Evolutionary conservation across 139 green algal species (phyloP).

Genomic region (Coccomyxa sp.): DNA sequence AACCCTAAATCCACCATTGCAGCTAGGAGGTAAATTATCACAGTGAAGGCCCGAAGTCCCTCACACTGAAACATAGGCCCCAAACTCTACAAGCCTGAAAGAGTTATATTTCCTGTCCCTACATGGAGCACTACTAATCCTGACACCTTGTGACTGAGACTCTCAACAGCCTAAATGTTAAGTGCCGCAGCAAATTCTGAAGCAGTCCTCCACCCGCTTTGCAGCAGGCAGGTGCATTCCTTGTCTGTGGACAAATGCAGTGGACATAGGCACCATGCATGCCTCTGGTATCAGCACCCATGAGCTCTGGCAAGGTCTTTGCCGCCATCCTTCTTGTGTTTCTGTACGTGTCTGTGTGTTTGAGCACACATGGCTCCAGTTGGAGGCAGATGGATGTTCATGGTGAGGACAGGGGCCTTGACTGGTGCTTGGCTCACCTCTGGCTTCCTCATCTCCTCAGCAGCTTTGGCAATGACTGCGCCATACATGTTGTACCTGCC

Average conservation of each 20-base stretch:
- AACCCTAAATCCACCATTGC: too few relatives aligned
- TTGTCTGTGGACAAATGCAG: too few relatives aligned
- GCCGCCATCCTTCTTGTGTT: neutral
- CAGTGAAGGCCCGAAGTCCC: neutral
- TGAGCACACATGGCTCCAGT: neutral
- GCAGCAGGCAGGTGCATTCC: too few relatives aligned
- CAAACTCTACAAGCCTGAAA: neutral
- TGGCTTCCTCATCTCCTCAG: constrained; percentile 63
- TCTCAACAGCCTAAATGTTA: too few relatives aligned
- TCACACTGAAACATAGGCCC: neutral
- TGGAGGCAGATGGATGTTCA: neutral
- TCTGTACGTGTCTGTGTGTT: neutral
- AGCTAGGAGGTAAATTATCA: neutral
- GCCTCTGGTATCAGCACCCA: neutral
- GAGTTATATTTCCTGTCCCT: too few relatives aligned
- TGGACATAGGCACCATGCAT: neutral
- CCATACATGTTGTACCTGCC: constrained; percentile 88
- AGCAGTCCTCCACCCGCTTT: neutral
- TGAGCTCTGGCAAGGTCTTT: neutral
- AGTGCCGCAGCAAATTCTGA: too few relatives aligned
- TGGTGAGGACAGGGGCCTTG: neutral
- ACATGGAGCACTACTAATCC: too few relatives aligned
- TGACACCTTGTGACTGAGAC: too few relatives aligned
- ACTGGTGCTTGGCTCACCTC: constrained; percentile 30
- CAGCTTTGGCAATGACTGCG: constrained; percentile 68